Percentiles rank a stretch among this genome's conserved stretches.
Conservation (phyloP, 768 basidiomycete genomes). For the Kwoniella botswanensis region DNA sequence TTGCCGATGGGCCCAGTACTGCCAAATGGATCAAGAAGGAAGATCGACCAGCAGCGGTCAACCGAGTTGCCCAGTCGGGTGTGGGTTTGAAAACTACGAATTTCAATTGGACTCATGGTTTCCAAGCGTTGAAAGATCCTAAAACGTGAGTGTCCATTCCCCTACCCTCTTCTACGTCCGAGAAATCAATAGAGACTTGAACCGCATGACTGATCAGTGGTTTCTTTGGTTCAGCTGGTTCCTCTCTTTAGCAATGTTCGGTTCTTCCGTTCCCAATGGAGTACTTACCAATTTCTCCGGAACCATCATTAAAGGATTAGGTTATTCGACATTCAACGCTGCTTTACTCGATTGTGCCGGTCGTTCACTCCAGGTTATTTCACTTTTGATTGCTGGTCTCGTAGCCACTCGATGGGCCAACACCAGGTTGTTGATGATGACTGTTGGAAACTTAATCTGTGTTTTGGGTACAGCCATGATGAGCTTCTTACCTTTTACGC, state of each 20-base stretch:
- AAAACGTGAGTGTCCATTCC: slow-evolving; percentile 49
- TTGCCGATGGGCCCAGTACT: slow-evolving; percentile 55
- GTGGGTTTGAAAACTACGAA: slow-evolving; percentile 56
- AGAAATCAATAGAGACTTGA: too few species aligned
- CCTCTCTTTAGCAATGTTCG: slow-evolving; percentile 56
- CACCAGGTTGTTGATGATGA: slow-evolving; percentile 54
- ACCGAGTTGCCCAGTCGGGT: slow-evolving; percentile 54
- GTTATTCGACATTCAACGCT: slow-evolving; percentile 54
- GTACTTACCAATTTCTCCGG: slow-evolving; percentile 58
- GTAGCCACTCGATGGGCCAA: slow-evolving; percentile 53
- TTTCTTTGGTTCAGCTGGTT: slow-evolving; percentile 45
- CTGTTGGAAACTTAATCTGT: slow-evolving; percentile 54
- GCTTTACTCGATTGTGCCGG: slow-evolving; percentile 58
- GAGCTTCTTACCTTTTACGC: slow-evolving; percentile 54
- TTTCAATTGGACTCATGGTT: slow-evolving; percentile 52
- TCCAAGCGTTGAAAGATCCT: slow-evolving; percentile 50
- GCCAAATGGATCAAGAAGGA: slow-evolving; percentile 55
- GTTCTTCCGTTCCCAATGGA: slow-evolving; percentile 56
- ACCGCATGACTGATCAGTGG: too few species aligned
- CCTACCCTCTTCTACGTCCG: too few species aligned
- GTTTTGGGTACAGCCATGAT: slow-evolving; percentile 55
- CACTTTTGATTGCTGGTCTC: slow-evolving; percentile 56
- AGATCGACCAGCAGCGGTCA: slow-evolving; percentile 54
- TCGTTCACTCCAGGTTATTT: slow-evolving; percentile 57
- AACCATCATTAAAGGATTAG: slow-evolving; percentile 57